phyloP scores from a whole-genome alignment of 1,139 yeast species.

The Geotrichum histeridarum region DNA sequence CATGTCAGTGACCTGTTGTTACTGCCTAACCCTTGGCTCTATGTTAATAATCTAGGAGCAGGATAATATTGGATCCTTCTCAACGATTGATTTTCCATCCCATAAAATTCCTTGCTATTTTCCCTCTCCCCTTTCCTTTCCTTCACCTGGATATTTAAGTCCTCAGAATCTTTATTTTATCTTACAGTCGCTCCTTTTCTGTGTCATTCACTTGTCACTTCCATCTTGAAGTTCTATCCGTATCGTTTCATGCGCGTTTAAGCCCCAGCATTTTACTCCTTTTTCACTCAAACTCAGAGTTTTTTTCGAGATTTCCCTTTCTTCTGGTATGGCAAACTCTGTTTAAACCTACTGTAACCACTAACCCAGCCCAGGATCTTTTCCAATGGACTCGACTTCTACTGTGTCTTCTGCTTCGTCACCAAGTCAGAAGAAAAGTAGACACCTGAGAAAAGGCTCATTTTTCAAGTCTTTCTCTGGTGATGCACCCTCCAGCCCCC shows the following conservation, averaged over 20 bases:
- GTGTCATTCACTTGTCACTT: neutral
- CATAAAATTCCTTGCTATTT: too few relatives aligned
- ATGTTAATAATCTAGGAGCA: too few relatives aligned
- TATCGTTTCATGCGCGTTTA: neutral
- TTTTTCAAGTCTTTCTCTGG: constrained; percentile 16
- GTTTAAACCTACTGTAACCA: neutral
- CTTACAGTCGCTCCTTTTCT: neutral
- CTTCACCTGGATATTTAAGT: too few relatives aligned
- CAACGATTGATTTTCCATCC: too few relatives aligned
- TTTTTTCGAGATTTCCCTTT: constrained; percentile 1
- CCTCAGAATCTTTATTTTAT: too few relatives aligned
- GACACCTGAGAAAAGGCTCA: constrained; percentile 10
- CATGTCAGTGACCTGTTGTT: too few relatives aligned
- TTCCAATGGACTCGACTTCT: constrained; percentile 6
- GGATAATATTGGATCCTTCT: too few relatives aligned
- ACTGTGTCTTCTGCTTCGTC: neutral
- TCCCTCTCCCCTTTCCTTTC: too few relatives aligned
- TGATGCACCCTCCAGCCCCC: constrained; percentile 1
- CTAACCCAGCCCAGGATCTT: neutral
- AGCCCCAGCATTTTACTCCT: constrained; percentile 4
- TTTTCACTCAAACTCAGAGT: neutral
- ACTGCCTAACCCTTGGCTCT: too few relatives aligned
- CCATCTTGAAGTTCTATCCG: neutral
- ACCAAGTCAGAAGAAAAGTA: neutral
- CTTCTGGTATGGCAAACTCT: neutral